Evolutionary conservation across 305 asterid species (phyloP).

Genomic region (Ruellia speciosa): DNA sequence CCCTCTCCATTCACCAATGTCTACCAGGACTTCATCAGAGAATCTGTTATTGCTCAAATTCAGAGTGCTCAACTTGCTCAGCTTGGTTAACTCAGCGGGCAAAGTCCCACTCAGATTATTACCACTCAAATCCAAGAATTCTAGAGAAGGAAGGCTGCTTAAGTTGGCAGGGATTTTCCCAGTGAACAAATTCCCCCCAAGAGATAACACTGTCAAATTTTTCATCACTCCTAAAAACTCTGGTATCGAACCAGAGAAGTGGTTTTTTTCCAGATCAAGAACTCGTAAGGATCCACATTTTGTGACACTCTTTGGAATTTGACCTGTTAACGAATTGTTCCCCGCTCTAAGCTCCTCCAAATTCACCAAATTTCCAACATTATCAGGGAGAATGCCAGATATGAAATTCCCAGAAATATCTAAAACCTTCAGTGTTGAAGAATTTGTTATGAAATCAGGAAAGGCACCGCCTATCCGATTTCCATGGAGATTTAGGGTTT

Average conservation of each 20-base stretch:
- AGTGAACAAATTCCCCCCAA: conserved; percentile 39
- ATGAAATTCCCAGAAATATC: conserved; percentile 51
- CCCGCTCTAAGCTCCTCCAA: conserved; percentile 44
- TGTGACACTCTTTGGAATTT: conserved; percentile 30
- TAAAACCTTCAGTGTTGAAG: conserved; percentile 30
- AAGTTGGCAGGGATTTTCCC: conserved; percentile 41
- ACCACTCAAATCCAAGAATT: conserved; percentile 43
- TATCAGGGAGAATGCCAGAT: conserved; percentile 36
- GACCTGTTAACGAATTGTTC: conserved; percentile 43
- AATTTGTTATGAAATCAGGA: conserved; percentile 33
- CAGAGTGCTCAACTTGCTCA: conserved; percentile 44
- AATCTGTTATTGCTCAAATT: conserved; percentile 47
- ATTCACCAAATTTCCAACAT: conserved; percentile 29
- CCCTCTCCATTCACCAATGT: conserved; percentile 32
- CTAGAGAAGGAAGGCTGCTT: conserved; percentile 29
- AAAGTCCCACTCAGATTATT: conserved; percentile 38
- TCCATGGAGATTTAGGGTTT: conserved; percentile 44
- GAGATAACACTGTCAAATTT: conserved; percentile 28
- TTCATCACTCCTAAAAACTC: conserved; percentile 34
- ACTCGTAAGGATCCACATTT: conserved; percentile 32
- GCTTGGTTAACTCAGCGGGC: conserved; percentile 37
- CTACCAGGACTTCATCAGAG: conserved; percentile 33
- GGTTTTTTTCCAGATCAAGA: conserved; percentile 42
- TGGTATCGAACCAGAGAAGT: conserved; percentile 41
- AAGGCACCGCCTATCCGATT: conserved; percentile 43